Evolutionary conservation across 257 asterid species (phyloP), one percentile per base, ranked within the genome.

Genomic region (Scutellaria barbata): DNA sequence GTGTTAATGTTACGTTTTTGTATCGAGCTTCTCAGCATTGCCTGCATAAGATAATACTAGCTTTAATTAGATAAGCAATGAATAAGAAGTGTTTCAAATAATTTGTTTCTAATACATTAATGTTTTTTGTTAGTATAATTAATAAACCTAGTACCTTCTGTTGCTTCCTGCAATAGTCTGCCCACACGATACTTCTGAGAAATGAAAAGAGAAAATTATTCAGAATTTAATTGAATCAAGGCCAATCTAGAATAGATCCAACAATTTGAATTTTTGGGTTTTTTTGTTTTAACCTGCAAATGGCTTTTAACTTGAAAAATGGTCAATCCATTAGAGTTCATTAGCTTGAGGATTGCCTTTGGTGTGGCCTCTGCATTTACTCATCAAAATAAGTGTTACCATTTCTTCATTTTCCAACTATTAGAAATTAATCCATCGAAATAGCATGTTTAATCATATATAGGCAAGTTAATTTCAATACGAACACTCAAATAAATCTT

Each of bases 231-330:
- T 13, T 4, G 25, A 17, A 30, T 30, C 35, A 30, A 42, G 12
- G 3, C 7, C 2, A 9, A 33, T 52, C 16, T 7, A 6, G 8
- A 60, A 20, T 14, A 62, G 9, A 51, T 61, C 17, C 56, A 41
- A 20, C 5, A 14, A 8, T n/a, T 18, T 63, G 35, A n/a, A 61
- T 1, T 43, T 30, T 25, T 10, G 14, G 7, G 20, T n/a, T 8
- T 55, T 13, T 45, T 8, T 1, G n/a, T 9, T 13, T 2, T 0
- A 4, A 52, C 90, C 87, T 86, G 92, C 59, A 86, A 57, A 68
- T 86, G 92, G 77, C 92, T 86, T 79, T 86, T 86, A 57, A 86
- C 45, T 52, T 86, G 89, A 68, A 79, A 76, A 42, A 86, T 73
- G 22, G 87, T 86, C 54, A 85, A 54, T 74, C 82, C 84, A 4